Evolutionary conservation across 345 rosid species (phyloP).

Genomic region (Lepidium aucheri): DNA sequence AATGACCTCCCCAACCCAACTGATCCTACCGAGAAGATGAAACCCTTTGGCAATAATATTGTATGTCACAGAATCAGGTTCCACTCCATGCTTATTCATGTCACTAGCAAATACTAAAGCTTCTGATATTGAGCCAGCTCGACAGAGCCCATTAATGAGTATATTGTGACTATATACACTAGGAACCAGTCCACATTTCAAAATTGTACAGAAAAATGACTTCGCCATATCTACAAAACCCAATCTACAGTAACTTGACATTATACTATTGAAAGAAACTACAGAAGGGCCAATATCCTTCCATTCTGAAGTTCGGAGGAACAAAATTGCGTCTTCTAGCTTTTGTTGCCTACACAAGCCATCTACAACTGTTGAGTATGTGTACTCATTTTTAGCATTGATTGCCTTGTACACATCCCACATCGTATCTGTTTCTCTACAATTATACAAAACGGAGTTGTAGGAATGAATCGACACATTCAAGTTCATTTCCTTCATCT

Average conservation of each 20-base stretch:
- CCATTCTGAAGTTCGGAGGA: constrained; percentile 39
- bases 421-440: constrained; percentile 49
- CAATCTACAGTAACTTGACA: constrained; percentile 58
- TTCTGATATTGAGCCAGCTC: constrained; percentile 66
- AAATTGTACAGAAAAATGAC: constrained; percentile 59
- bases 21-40: constrained; percentile 43
- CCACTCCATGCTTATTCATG: constrained; percentile 56
- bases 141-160: constrained; percentile 63
- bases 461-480: constrained; percentile 50
- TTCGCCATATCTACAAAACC: constrained; percentile 62
- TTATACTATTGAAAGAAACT: constrained; percentile 63
- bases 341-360: constrained; percentile 60
- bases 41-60: constrained; percentile 59
- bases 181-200: constrained; percentile 64
- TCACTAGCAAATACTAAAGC: constrained; percentile 44
- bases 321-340: constrained; percentile 49
- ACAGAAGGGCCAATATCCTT: constrained; percentile 44
- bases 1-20: constrained; percentile 38
- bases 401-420: constrained; percentile 59
- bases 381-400: constrained; percentile 36
- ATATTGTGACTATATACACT: constrained; percentile 67
- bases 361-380: constrained; percentile 58
- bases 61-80: constrained; percentile 67
- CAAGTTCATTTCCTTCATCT: constrained; percentile 58
- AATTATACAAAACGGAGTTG: constrained; percentile 55